Evolutionary conservation across 208 protist species (phyloP).

Genomic region (Polymyxa betae): DNA sequence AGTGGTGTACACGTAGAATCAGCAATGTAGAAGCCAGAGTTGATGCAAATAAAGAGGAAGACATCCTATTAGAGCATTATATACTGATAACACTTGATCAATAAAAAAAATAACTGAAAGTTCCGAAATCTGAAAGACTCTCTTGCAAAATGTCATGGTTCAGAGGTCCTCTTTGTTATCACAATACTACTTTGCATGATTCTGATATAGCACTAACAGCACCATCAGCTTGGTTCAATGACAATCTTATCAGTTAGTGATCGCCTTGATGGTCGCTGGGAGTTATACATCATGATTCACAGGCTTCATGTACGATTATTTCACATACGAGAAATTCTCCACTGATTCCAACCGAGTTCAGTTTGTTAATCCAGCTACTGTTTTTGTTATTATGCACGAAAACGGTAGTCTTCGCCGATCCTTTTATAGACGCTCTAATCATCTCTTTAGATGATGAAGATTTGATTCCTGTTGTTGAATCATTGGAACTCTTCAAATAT

Average conservation of each 20-base stretch:
- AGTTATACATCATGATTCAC: no score
- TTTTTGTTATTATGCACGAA: not conserved
- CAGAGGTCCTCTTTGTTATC: not conserved
- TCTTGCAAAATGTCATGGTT: no score
- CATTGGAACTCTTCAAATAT: not conserved
- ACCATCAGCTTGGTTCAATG: not conserved
- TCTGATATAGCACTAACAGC: not conserved
- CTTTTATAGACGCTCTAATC: not conserved
- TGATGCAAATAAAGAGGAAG: no score
- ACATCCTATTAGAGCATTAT: no score
- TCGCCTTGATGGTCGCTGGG: not conserved
- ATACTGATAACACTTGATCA: no score
- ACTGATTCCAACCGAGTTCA: not conserved
- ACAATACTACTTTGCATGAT: not conserved
- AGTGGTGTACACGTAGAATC: no score
- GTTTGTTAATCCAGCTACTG: not conserved
- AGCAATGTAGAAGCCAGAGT: no score
- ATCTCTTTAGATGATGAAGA: not conserved
- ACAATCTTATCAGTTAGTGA: not conserved
- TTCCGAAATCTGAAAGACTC: no score
- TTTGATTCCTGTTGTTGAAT: not conserved
- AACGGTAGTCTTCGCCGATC: not conserved
- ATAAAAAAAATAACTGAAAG: no score
- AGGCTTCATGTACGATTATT: not conserved
- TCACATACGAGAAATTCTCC: not conserved